phyloP scores from a whole-genome alignment of 768 basidiomycete genomes.

The Auricularia sp. region DNA sequence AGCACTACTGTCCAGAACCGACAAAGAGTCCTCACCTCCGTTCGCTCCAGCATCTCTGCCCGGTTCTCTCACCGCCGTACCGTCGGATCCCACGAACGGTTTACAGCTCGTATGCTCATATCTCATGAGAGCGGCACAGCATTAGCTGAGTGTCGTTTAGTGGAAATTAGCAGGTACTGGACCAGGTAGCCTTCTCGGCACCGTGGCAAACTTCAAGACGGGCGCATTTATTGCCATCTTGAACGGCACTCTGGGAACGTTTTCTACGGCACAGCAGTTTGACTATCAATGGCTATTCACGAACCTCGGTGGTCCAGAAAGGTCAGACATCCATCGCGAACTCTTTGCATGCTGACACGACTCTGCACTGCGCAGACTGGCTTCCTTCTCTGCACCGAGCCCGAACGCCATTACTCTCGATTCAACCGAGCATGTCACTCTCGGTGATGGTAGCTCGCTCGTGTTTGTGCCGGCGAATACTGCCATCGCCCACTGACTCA shows the following conservation, averaged over 20 bases:
- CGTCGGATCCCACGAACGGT: background rate
- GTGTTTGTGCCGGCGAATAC: background rate
- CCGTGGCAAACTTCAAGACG: background rate
- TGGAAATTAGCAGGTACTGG: background rate
- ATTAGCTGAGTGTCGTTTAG: background rate
- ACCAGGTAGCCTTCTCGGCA: background rate
- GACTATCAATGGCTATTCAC: background rate
- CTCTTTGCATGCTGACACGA: background rate
- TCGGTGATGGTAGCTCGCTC: background rate
- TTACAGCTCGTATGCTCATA: background rate
- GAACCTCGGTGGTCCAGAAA: background rate
- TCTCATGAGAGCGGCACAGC: background rate
- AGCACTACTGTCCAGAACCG: too few species aligned
- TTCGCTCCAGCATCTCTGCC: too few species aligned
- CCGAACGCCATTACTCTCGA: background rate
- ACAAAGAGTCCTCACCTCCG: too few species aligned
- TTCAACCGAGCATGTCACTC: background rate
- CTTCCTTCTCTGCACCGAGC: background rate
- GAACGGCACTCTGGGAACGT: background rate
- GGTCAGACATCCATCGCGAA: background rate
- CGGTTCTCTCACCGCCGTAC: too few species aligned
- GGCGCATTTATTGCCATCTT: background rate
- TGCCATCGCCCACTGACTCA: background rate
- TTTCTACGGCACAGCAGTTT: background rate
- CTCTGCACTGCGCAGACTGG: background rate